Conservation (phyloP, 2,329 filamentous ascomycete species). For the Aspergillus versicolor region DNA sequence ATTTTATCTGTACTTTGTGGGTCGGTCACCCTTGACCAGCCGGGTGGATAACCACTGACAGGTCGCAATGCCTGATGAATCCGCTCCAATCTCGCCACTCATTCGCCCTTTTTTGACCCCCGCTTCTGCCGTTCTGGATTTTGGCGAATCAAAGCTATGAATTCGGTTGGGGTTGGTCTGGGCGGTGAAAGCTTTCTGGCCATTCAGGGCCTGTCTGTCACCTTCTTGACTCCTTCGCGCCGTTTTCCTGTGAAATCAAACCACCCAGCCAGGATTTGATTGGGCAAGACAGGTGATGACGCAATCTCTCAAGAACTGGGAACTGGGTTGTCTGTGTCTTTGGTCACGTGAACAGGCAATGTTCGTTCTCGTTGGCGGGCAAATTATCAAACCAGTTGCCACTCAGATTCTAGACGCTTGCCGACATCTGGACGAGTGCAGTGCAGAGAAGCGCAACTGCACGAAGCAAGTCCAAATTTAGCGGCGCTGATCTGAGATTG, state of each 20-base stretch:
- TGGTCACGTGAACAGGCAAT: slow-evolving; percentile 15
- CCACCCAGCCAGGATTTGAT: slow-evolving; percentile 13
- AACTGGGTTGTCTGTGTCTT: slow-evolving; percentile 5
- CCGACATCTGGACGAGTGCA: background rate
- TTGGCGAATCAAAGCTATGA: slow-evolving; percentile 11
- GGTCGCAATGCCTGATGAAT: slow-evolving; percentile 15
- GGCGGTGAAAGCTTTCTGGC: slow-evolving; percentile 11
- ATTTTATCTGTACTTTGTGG: slow-evolving; percentile 20
- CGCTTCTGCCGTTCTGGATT: slow-evolving; percentile 8
- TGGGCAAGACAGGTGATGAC: slow-evolving; percentile 19
- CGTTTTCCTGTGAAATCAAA: slow-evolving; percentile 12
- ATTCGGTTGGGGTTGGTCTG: slow-evolving; percentile 5
- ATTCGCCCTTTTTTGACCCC: slow-evolving; percentile 12
- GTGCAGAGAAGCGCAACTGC: background rate
- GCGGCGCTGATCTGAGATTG: background rate
- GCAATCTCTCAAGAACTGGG: slow-evolving; percentile 13
- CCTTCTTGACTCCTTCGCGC: slow-evolving; percentile 11
- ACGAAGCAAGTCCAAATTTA: background rate
- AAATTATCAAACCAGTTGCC: slow-evolving; percentile 12
- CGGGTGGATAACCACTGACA: slow-evolving; percentile 20
- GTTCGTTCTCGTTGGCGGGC: slow-evolving; percentile 7
- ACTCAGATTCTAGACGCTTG: slow-evolving; percentile 11
- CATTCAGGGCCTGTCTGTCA: background rate
- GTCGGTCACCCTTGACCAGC: slow-evolving; percentile 19
- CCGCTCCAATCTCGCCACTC: slow-evolving; percentile 20